phyloP scores from a whole-genome alignment of 2,329 filamentous ascomycete genomes.

The Endocalyx cinctus region DNA sequence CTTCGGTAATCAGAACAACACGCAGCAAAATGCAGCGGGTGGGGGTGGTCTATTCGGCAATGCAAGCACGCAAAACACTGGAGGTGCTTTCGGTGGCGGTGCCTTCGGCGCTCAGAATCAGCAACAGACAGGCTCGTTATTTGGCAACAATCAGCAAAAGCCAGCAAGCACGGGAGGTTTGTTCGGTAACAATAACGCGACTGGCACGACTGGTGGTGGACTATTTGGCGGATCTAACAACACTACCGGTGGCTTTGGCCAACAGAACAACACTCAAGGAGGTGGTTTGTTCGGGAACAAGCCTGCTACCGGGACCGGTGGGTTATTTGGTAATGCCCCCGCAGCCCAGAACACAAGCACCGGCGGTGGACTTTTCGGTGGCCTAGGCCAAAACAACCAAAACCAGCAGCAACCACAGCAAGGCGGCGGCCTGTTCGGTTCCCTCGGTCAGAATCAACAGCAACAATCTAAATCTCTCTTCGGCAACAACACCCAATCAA shows the following conservation, averaged over 20 bases:
- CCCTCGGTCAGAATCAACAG: slow-evolving; percentile 45
- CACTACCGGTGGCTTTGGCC: slow-evolving; percentile 18
- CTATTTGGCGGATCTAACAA: slow-evolving; percentile 20
- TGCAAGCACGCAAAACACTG: slow-evolving; percentile 18
- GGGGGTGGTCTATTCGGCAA: slow-evolving; percentile 35
- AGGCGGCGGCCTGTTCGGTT: slow-evolving; percentile 44
- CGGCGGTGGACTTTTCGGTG: slow-evolving; percentile 49
- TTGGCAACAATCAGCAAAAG: slow-evolving; percentile 32
- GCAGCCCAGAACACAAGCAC: slow-evolving; percentile 31
- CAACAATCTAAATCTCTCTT: slow-evolving; percentile 47
- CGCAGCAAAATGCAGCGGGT: slow-evolving; percentile 18
- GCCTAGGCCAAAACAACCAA: slow-evolving; percentile 29
- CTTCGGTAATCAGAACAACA: slow-evolving; percentile 34
- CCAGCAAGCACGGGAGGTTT: slow-evolving; percentile 32
- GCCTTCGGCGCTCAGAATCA: slow-evolving; percentile 36
- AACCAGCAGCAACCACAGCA: slow-evolving; percentile 35
- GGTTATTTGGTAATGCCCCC: slow-evolving; percentile 40
- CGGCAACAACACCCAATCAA: slow-evolving; percentile 37
- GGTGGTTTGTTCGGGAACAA: slow-evolving; percentile 42
- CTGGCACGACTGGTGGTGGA: slow-evolving; percentile 16
- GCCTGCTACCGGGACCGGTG: slow-evolving; percentile 26
- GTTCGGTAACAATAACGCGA: slow-evolving; percentile 28
- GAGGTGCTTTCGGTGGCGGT: slow-evolving; percentile 27
- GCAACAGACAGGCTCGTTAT: slow-evolving; percentile 34
- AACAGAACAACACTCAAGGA: slow-evolving; percentile 21